These are phyloP conservation scores for Bryum argenteum DNA, from an alignment of 225 moss, liverwort and hornwort genomes.

Conservation along the genomic window DNA sequence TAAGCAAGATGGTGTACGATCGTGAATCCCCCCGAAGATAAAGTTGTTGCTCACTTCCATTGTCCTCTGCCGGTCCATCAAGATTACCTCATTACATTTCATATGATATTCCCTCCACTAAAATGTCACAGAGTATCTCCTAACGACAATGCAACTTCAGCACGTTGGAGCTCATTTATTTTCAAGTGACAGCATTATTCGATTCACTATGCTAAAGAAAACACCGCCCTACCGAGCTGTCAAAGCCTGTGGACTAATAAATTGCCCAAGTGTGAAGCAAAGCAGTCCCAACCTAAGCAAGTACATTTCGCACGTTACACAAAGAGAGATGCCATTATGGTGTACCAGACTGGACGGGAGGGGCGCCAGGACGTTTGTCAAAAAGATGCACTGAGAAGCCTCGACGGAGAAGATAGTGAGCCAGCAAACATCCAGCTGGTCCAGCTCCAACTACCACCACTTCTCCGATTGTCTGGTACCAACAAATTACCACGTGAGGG, in stretches of 20 bases:
- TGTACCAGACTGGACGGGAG: slow-evolving; percentile 41
- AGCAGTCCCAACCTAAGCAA: slow-evolving; percentile 5
- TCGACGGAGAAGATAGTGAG: slow-evolving; percentile 59
- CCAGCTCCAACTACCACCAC: slow-evolving; percentile 68
- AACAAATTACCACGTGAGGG: slow-evolving; percentile 18
- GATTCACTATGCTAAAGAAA: not conserved
- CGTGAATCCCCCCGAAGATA: slow-evolving; percentile 39
- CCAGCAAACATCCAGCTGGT: slow-evolving; percentile 57
- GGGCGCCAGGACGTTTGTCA: slow-evolving; percentile 39
- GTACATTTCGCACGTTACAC: not conserved
- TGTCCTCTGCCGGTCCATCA: slow-evolving; percentile 33
- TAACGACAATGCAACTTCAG: not conserved
- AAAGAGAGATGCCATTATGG: not conserved
- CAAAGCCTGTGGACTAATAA: not conserved
- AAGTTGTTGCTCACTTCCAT: slow-evolving; percentile 45
- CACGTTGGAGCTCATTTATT: not conserved
- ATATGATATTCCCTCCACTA: not conserved
- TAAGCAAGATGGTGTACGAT: slow-evolving; percentile 52
- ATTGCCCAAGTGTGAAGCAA: slow-evolving; percentile 9
- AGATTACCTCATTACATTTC: slow-evolving; percentile 15
- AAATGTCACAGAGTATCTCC: not conserved
- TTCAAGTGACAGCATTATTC: not conserved
- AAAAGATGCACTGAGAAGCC: slow-evolving; percentile 58
- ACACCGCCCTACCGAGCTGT: not conserved
- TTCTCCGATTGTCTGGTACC: slow-evolving; percentile 35